Evolutionary conservation across 441 rosid genomes (phyloP).

Genomic region (Eutrema salsugineum): DNA sequence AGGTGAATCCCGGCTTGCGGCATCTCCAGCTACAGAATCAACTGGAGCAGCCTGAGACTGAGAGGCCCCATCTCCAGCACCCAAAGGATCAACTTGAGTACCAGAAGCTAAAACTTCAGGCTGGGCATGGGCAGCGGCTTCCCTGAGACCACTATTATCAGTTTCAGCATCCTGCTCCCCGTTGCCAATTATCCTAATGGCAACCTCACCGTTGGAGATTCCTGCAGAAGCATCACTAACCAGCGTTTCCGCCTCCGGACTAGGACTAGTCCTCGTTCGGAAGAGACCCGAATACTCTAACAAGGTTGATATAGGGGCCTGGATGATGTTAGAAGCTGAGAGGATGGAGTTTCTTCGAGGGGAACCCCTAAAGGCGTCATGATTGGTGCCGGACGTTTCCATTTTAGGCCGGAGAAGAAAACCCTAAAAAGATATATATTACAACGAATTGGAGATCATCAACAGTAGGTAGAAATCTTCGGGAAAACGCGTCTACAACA

Average conservation of each 20-base stretch:
- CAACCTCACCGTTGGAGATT: constrained; percentile 66
- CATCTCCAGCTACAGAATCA: constrained; percentile 37
- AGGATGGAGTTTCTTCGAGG: constrained; percentile 64
- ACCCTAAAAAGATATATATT: constrained; percentile 38
- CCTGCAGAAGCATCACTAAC: constrained; percentile 43
- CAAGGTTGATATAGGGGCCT: constrained; percentile 83
- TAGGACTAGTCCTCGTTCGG: constrained; percentile 47
- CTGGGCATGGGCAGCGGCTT: constrained; percentile 44
- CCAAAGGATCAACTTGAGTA: constrained; percentile 23
- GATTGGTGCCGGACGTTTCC: constrained; percentile 65
- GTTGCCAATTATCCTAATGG: constrained; percentile 89
- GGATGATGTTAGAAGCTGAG: constrained; percentile 82
- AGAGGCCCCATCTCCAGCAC: constrained; percentile 41
- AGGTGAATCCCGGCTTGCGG: constrained; percentile 35
- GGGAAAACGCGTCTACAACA: background rate
- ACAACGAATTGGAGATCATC: constrained; percentile 3
- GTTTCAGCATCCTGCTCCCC: constrained; percentile 62
- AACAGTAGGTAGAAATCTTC: background rate
- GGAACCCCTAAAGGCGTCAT: constrained; percentile 60
- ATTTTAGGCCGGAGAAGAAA: constrained; percentile 49
- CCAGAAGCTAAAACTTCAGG: constrained; percentile 29
- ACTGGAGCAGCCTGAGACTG: constrained; percentile 44
- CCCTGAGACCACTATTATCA: constrained; percentile 51
- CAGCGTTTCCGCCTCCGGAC: constrained; percentile 56
- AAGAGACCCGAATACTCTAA: constrained; percentile 91